Conservation (phyloP, 306 rosid genomes). For the Abrus pulchellus region DNA sequence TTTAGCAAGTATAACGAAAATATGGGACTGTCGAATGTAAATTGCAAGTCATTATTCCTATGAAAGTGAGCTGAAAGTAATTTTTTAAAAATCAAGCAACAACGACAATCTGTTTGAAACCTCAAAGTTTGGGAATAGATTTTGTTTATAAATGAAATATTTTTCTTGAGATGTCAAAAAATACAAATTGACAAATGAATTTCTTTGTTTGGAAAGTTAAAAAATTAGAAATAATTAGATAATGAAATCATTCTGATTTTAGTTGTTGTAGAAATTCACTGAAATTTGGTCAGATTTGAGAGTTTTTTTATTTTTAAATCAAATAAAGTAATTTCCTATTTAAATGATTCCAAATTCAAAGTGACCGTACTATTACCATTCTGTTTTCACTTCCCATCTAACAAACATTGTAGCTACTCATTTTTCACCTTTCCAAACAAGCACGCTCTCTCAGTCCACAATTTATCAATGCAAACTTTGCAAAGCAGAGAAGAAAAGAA, state of each 20-base stretch:
- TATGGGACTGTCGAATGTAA: not conserved
- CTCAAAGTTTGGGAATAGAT: not conserved
- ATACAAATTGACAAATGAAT: not conserved
- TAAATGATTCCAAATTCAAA: not conserved
- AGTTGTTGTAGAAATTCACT: not conserved
- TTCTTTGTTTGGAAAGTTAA: not conserved
- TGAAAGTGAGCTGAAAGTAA: not conserved
- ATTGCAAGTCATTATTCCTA: not conserved
- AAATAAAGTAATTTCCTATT: not conserved
- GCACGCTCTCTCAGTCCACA: not conserved
- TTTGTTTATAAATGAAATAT: not conserved
- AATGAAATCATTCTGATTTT: not conserved
- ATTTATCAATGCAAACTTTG: constrained; percentile 10
- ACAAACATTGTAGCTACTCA: no score
- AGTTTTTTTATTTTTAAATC: not conserved
- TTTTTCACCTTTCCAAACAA: not conserved
- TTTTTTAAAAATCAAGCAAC: not conserved
- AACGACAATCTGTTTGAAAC: not conserved
- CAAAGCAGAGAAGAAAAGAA: not conserved
- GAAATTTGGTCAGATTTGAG: not conserved
- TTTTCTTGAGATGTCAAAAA: not conserved
- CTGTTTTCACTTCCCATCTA: constrained; percentile 5
- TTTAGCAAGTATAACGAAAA: not conserved
- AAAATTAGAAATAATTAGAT: not conserved
- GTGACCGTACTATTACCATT: constrained; percentile 1